Percentiles rank a stretch among this genome's conserved stretches.
phyloP scores from a whole-genome alignment of 768 basidiomycete genomes.

The Tricholoma matsutake region DNA sequence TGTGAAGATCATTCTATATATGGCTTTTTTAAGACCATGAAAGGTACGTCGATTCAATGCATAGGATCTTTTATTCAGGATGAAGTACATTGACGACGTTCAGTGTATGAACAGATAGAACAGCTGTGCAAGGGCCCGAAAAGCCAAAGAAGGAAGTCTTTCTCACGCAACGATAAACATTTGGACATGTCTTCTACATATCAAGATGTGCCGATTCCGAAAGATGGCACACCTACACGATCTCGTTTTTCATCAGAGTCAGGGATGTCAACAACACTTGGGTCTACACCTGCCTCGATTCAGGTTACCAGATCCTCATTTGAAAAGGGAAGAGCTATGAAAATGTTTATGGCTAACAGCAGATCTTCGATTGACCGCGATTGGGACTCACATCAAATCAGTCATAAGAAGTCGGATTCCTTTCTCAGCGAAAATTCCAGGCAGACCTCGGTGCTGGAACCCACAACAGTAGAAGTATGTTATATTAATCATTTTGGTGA shows the following conservation, averaged over 20 bases:
- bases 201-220: conserved; percentile 35
- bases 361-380: conserved; percentile 40
- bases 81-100: conserved; percentile 1
- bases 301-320: conserved; percentile 51
- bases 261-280: conserved; percentile 21
- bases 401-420: conserved; percentile 56
- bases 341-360: conserved; percentile 47
- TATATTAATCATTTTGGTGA: conserved; percentile 6
- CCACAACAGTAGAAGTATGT: conserved; percentile 35
- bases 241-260: conserved; percentile 41
- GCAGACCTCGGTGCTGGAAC: conserved; percentile 24
- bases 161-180: conserved; percentile 52
- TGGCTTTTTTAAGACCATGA: conserved; percentile 80
- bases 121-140: conserved; percentile 54
- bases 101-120: conserved; percentile 82
- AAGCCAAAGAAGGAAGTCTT: conserved; percentile 66
- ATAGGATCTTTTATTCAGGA: neutral
- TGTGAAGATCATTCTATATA: conserved; percentile 91
- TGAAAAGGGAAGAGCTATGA: conserved; percentile 61
- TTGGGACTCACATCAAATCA: conserved; percentile 33
- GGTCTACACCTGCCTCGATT: conserved; percentile 18
- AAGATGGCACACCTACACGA: conserved; percentile 30
- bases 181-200: conserved; percentile 47
- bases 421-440: conserved; percentile 48
- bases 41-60: conserved; percentile 49